Percentiles rank a stretch among this genome's conserved stretches.
phyloP scores from a whole-genome alignment of 352 stramenopile genomes.

The Phytophthora cryptogea region DNA sequence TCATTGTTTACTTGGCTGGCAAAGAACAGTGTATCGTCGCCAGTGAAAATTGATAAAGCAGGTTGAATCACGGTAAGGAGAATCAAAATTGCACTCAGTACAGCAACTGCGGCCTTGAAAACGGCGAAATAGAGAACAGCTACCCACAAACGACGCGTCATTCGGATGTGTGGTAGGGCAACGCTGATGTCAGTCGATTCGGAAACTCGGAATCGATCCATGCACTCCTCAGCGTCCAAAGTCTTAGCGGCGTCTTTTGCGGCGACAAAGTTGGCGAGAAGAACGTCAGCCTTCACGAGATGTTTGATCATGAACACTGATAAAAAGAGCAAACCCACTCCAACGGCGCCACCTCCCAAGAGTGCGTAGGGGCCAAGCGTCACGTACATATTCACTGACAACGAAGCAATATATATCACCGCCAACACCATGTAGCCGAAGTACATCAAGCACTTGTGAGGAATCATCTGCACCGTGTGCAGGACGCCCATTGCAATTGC shows the following conservation, averaged over 20 bases:
- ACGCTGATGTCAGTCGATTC: conserved; percentile 11
- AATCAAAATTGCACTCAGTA: conserved; percentile 8
- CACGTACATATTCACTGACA: conserved; percentile 7
- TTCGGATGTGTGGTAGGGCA: conserved; percentile 6
- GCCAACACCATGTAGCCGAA: conserved; percentile 6
- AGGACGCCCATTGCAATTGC: neutral
- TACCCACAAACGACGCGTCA: conserved; percentile 10
- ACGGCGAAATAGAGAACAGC: conserved; percentile 9
- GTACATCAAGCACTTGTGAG: conserved; percentile 8
- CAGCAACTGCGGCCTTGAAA: conserved; percentile 1
- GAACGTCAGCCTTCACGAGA: conserved; percentile 12
- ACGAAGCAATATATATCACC: conserved; percentile 12
- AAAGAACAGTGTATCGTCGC: neutral
- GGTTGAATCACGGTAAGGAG: conserved; percentile 8
- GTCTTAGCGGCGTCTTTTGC: neutral
- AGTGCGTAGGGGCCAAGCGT: conserved; percentile 4
- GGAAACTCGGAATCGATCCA: conserved; percentile 10
- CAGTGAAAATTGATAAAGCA: conserved; percentile 2
- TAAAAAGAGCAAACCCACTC: conserved; percentile 12
- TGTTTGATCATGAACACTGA: conserved; percentile 1
- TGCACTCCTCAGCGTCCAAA: conserved; percentile 6
- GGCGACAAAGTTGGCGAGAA: conserved; percentile 8
- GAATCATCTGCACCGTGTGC: neutral
- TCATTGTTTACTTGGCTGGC: conserved; percentile 3
- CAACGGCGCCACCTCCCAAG: conserved; percentile 3